A percentile compares a stretch with the other conserved stretches of the same genome.
phyloP scores from a whole-genome alignment of 345 rosid genomes.

The Angophora floribunda region DNA sequence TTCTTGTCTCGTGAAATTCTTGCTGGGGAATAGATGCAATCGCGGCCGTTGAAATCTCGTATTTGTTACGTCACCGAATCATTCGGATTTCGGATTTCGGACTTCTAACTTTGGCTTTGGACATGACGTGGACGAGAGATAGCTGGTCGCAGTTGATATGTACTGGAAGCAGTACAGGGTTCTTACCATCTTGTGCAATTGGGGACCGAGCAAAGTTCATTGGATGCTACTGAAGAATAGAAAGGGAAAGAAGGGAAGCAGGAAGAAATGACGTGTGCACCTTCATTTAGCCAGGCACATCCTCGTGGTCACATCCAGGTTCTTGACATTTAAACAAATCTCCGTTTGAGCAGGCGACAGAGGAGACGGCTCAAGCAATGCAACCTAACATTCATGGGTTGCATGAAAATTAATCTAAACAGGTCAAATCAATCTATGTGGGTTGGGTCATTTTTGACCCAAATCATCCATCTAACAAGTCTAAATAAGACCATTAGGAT shows the following conservation, averaged over 20 bases:
- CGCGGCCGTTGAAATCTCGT: neutral
- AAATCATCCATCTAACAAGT: neutral
- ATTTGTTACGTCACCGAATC: neutral
- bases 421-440: neutral
- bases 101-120: neutral
- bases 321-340: neutral
- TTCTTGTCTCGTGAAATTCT: neutral
- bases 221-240: neutral
- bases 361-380: neutral
- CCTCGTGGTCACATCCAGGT: neutral
- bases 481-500: neutral
- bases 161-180: neutral
- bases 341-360: neutral
- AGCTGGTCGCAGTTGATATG: neutral
- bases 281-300: neutral
- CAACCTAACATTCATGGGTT: neutral
- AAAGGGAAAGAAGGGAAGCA: neutral
- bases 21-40: neutral
- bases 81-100: neutral
- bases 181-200: neutral
- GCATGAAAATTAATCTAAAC: no score
- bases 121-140: neutral
- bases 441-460: neutral
- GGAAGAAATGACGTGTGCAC: neutral
- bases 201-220: neutral